phyloP scores from a whole-genome alignment of 768 basidiomycete genomes.

The Paxillus ammoniavirescens region DNA sequence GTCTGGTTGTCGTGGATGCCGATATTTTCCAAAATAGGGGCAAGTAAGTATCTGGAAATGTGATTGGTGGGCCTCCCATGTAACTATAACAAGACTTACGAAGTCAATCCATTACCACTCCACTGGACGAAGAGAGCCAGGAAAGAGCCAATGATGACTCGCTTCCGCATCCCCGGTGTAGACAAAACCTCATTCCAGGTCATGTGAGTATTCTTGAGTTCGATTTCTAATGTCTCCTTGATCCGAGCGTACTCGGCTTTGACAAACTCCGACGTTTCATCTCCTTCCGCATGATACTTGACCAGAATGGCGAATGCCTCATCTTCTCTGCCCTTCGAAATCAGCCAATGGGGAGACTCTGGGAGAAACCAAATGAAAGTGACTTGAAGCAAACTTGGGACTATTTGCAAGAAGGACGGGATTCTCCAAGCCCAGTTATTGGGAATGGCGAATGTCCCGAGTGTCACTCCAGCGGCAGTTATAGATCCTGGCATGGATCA shows the following conservation, averaged over 20 bases:
- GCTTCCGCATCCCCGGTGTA: constrained; percentile 15
- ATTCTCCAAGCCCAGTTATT: constrained; percentile 71
- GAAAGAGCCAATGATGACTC: constrained; percentile 9
- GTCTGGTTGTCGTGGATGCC: constrained; percentile 19
- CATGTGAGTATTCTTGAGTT: neutral
- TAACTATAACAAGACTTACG: neutral
- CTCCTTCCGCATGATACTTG: constrained; percentile 62
- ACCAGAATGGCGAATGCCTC: constrained; percentile 49
- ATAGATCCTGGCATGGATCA: constrained; percentile 13
- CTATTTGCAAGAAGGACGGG: constrained; percentile 55
- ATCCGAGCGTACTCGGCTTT: constrained; percentile 59
- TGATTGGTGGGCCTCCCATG: neutral
- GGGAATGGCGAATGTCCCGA: constrained; percentile 60
- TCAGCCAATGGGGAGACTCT: constrained; percentile 51
- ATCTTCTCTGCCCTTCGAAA: constrained; percentile 50
- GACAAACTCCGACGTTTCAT: constrained; percentile 49
- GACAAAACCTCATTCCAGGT: constrained; percentile 1
- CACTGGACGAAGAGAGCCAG: constrained; percentile 15
- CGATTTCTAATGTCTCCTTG: constrained; percentile 46
- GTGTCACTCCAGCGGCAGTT: constrained; percentile 50
- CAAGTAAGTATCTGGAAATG: constrained; percentile 6
- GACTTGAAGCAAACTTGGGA: constrained; percentile 53
- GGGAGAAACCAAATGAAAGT: constrained; percentile 56
- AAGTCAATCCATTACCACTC: constrained; percentile 11
- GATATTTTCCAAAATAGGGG: constrained; percentile 11